phyloP scores from a whole-genome alignment of 2,329 filamentous ascomycete species.

The Ascochyta fabae region DNA sequence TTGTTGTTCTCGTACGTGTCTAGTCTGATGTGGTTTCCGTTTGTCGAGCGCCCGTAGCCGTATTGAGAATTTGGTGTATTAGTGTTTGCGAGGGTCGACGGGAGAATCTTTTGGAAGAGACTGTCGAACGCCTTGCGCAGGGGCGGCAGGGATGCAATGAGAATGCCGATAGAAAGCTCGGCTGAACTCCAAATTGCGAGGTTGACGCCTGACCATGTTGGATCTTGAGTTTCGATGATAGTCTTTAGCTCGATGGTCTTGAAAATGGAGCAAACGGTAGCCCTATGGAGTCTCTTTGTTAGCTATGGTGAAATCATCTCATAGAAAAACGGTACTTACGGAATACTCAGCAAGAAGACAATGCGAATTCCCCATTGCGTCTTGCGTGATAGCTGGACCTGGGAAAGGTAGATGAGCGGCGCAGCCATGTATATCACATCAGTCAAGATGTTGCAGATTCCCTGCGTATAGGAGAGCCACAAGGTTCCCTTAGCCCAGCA shows the following conservation, averaged over 20 bases:
- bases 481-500: conserved; percentile 35
- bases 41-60: conserved; percentile 19
- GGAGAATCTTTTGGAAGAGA: conserved; percentile 26
- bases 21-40: conserved; percentile 19
- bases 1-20: conserved; percentile 20
- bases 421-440: conserved; percentile 39
- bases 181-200: conserved; percentile 35
- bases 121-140: conserved; percentile 35
- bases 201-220: conserved; percentile 34
- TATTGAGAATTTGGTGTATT: conserved; percentile 16
- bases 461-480: conserved; percentile 34
- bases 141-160: conserved; percentile 32
- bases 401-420: conserved; percentile 36
- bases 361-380: conserved; percentile 39
- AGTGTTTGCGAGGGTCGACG: conserved; percentile 19
- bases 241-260: conserved; percentile 35
- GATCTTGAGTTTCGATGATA: conserved; percentile 29
- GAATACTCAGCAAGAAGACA: conserved; percentile 39
- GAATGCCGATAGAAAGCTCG: conserved; percentile 33
- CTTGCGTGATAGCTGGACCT: conserved; percentile 29
- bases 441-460: conserved; percentile 38
- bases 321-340: conserved; percentile 23
- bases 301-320: neutral
- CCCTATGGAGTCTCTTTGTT: conserved; percentile 17
- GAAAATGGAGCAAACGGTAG: conserved; percentile 38